Conservation (phyloP, 2,329 filamentous ascomycete species). For the Colletotrichum tanaceti region DNA sequence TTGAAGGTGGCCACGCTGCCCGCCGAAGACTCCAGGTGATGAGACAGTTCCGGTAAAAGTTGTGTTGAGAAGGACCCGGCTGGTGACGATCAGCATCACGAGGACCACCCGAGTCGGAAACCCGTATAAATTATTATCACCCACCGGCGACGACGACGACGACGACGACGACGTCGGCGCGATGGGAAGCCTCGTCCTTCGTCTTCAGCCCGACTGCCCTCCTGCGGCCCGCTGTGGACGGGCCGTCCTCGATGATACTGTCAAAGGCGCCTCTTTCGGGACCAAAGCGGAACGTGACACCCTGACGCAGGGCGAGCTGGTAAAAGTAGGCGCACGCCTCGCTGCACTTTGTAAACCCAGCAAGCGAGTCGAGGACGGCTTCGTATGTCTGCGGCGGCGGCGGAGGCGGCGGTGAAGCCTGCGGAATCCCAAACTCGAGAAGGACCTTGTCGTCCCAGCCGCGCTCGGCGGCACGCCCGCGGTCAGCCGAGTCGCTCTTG, state of each 20-base stretch:
- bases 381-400: constrained; percentile 38
- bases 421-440: constrained; percentile 44
- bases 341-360: constrained; percentile 43
- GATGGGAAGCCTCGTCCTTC: constrained; percentile 49
- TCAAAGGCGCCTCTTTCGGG: constrained; percentile 43
- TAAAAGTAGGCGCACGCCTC: constrained; percentile 43
- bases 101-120: constrained; percentile 1
- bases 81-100: constrained; percentile 18
- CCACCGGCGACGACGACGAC: constrained; percentile 53
- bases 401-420: no score
- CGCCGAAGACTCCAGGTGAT: constrained; percentile 43
- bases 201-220: constrained; percentile 54
- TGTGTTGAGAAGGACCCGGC: constrained; percentile 50
- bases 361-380: constrained; percentile 44
- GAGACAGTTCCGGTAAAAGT: constrained; percentile 41
- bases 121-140: no score
- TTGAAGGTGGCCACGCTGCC: constrained; percentile 42
- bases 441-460: constrained; percentile 45
- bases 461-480: constrained; percentile 36
- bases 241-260: constrained; percentile 42
- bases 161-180: no score
- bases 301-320: constrained; percentile 42
- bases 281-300: constrained; percentile 46
- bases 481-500: constrained; percentile 41
- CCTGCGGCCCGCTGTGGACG: constrained; percentile 27